Evolutionary conservation across 176 grass and related monocot genomes (phyloP), one percentile per base, ranked within the genome.

Genomic region (Phoenix roebelenii): DNA sequence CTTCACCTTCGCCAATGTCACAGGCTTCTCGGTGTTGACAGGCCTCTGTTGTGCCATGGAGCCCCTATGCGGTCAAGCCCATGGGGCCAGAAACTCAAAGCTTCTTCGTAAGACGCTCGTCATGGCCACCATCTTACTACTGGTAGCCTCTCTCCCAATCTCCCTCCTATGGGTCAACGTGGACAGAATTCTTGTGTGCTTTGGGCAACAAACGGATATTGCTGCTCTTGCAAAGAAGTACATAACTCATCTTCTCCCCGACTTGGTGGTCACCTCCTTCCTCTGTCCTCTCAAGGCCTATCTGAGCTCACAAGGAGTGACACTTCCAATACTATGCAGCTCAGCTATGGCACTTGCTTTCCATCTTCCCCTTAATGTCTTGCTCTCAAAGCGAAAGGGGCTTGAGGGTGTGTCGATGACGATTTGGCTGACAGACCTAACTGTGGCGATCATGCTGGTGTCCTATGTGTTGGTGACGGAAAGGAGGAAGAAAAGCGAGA

Each of bases 31-130:
- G 3, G 80, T 96, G 3, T 78, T 96, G 14, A 85, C 48, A 1
- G 92, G 92, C 0, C 86, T 96, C 5, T 87, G 86, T 52, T 72
- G 72, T 50, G 91, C 86, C 75, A 96, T 90, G 92, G 92, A 96
- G 22, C 83, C 92, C 23, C 82, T 96, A 66, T 96, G 92, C 48
- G 92, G 92, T 5, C 92, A 96, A 77, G 92, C 92, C n/a, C 79
- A 82, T 64, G 92, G 92, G 7, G 92, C 92, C 54, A 23, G 61
- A 10, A 96, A 96, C 84, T 67, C 14, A 5, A 53, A 49, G 20
- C 92, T 96, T 26, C 76, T 96, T 26, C 86, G 66, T 50, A 60
- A 73, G 30, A 88, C 92, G 23, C 86, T 96, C 22, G 16, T 75
- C 23, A 88, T 85, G 92, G 69, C 78, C 57, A 80, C 54, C 39